Evolutionary conservation across 805 yeast genomes (phyloP).

Genomic region (Tetrapisispora arboricola): DNA sequence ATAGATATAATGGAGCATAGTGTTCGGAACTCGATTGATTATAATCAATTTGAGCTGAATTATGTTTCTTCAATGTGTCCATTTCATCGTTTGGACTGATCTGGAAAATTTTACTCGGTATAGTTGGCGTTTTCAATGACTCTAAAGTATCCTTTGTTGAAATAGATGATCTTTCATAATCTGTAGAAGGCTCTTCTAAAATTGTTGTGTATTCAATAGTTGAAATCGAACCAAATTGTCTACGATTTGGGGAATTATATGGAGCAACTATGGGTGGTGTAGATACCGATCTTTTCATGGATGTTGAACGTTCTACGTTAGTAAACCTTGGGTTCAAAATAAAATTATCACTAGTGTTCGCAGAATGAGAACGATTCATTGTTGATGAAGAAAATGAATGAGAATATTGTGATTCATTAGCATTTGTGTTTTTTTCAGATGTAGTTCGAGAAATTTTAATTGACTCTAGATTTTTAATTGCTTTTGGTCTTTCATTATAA

Average conservation of each 20-base stretch:
- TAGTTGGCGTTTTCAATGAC: conserved; percentile 1
- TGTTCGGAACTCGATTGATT: neutral
- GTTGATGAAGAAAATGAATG: neutral
- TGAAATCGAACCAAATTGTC: conserved; percentile 6
- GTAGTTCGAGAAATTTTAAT: neutral
- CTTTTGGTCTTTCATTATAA: conserved; percentile 1
- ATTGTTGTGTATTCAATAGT: conserved; percentile 24
- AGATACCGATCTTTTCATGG: neutral
- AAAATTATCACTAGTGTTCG: neutral
- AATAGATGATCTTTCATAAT: conserved; percentile 2
- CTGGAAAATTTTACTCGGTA: neutral
- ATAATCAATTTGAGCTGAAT: neutral
- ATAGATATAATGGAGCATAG: neutral
- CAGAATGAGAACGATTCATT: conserved; percentile 1
- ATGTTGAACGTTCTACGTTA: neutral
- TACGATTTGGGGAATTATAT: conserved; percentile 1
- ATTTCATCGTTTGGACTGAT: neutral
- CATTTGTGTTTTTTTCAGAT: no score
- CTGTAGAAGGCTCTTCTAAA: conserved; percentile 12
- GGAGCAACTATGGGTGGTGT: neutral
- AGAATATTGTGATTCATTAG: neutral
- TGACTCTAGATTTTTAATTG: conserved; percentile 1
- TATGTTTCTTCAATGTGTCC: neutral
- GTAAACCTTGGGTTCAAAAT: neutral
- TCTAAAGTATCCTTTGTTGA: neutral